Conservation (phyloP, 352 stramenopile genomes). For the Globisporangium emineosum region DNA sequence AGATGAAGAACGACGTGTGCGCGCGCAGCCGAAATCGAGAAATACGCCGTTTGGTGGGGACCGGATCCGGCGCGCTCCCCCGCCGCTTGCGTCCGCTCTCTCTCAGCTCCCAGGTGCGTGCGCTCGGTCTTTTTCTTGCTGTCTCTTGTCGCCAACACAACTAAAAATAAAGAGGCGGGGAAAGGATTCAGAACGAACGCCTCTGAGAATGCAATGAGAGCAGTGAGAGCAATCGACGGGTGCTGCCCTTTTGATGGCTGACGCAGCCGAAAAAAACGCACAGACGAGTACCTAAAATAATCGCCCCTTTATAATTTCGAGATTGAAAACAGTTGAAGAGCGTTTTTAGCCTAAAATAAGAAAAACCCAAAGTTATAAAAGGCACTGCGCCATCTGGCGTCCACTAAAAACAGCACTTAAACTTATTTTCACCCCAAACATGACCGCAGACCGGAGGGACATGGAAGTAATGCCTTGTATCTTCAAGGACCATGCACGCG, state of each 20-base stretch:
- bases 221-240: background rate
- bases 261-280: background rate
- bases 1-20: background rate
- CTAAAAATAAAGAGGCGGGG: constrained; percentile 10
- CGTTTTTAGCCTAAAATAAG: background rate
- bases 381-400: background rate
- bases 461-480: background rate
- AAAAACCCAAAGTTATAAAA: background rate
- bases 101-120: background rate
- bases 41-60: background rate
- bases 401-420: constrained; percentile 4
- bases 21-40: background rate
- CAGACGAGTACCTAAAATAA: background rate
- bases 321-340: background rate
- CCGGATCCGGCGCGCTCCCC: background rate
- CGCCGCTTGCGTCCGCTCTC: background rate
- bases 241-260: background rate
- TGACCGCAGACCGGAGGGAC: background rate
- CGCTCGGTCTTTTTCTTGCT: background rate
- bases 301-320: background rate
- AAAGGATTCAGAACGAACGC: constrained; percentile 14
- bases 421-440: background rate
- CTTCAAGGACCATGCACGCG: background rate
- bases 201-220: background rate
- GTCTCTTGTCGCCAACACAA: background rate